Percentiles rank a stretch among this genome's conserved stretches.
phyloP scores from a whole-genome alignment of 345 rosid genomes.

The Carallia brachiata region DNA sequence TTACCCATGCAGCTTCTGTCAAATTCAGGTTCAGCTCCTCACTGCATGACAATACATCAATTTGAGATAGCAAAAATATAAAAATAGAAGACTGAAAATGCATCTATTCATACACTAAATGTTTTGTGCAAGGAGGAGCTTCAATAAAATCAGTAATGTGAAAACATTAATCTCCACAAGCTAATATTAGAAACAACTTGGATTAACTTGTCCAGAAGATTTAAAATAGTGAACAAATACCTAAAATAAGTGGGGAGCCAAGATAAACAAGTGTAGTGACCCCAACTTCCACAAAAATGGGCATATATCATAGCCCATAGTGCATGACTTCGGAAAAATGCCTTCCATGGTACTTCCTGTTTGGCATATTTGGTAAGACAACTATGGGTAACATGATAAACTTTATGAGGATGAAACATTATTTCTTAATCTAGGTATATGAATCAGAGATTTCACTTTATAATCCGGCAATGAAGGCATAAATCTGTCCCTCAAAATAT shows the following conservation, averaged over 20 bases:
- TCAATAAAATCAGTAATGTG: neutral
- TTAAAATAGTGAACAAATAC: slow-evolving; percentile 33
- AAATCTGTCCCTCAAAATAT: no score
- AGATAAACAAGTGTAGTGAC: slow-evolving; percentile 84
- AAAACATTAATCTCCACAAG: neutral
- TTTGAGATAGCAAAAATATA: neutral
- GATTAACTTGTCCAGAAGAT: neutral
- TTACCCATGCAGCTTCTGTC: slow-evolving; percentile 98
- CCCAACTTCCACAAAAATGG: slow-evolving; percentile 99
- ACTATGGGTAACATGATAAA: slow-evolving; percentile 2
- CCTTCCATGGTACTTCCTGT: slow-evolving; percentile 89
- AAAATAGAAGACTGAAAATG: slow-evolving; percentile 7
- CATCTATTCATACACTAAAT: neutral
- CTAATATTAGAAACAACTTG: neutral
- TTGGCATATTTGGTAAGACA: slow-evolving; percentile 21
- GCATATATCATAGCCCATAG: slow-evolving; percentile 96
- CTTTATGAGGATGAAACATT: neutral
- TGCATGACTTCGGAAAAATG: slow-evolving; percentile 64
- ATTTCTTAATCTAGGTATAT: neutral
- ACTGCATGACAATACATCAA: slow-evolving; percentile 43
- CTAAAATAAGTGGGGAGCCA: slow-evolving; percentile 97
- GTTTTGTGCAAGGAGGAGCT: neutral
- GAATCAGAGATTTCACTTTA: no score
- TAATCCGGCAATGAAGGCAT: no score
- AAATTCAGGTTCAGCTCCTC: slow-evolving; percentile 82